A percentile compares a stretch with the other conserved stretches of the same genome.
Conservation (phyloP, 495 filamentous ascomycete species). For the Aspergillus mulundensis region DNA sequence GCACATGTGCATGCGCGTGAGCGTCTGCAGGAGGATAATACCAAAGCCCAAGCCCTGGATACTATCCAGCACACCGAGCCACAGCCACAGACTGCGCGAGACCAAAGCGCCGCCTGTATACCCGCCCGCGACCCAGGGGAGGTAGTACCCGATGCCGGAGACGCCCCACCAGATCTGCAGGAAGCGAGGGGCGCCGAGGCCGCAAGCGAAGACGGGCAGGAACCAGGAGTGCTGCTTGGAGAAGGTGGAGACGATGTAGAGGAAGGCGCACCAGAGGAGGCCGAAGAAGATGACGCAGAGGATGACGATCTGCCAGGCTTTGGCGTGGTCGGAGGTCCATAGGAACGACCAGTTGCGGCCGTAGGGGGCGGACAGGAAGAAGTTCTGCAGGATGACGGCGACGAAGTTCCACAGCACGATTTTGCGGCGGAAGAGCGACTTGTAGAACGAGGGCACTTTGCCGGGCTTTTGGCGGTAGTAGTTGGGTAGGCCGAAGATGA, state of each 20-base stretch:
- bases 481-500: constrained; percentile 42
- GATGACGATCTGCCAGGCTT: constrained; percentile 40
- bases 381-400: constrained; percentile 44
- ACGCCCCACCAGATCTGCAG: constrained; percentile 49
- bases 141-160: constrained; percentile 39
- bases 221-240: constrained; percentile 47
- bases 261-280: constrained; percentile 37
- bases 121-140: constrained; percentile 43
- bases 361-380: constrained; percentile 46
- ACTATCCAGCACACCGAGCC: constrained; percentile 45
- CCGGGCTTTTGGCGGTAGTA: constrained; percentile 59
- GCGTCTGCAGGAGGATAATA: constrained; percentile 47
- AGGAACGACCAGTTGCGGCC: constrained; percentile 49
- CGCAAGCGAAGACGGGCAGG: constrained; percentile 45
- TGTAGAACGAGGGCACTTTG: constrained; percentile 55
- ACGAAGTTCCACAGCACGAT: constrained; percentile 48
- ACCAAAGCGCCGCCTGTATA: constrained; percentile 38
- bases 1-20: constrained; percentile 46
- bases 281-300: constrained; percentile 46
- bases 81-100: constrained; percentile 46
- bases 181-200: constrained; percentile 46
- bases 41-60: constrained; percentile 48
- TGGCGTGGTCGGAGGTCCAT: constrained; percentile 42
- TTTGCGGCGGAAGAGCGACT: constrained; percentile 41
- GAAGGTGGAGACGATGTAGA: constrained; percentile 35